Conservation (phyloP, 192 early-diverging fungal genomes). For the Umbelopsis ramanniana region DNA sequence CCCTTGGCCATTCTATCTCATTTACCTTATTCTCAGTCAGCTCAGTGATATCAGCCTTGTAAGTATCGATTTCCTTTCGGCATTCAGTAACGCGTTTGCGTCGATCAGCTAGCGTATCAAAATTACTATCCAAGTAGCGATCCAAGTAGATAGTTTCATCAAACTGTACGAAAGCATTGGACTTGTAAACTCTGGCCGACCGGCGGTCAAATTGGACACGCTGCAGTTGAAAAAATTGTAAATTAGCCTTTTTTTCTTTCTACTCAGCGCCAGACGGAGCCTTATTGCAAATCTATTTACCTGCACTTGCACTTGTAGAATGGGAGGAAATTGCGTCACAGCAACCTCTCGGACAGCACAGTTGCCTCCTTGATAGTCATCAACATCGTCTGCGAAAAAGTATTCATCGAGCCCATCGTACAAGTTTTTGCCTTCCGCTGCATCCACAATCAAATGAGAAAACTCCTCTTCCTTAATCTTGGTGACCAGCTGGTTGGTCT, state of each 20-base stretch:
- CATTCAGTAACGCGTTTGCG: slow-evolving; percentile 29
- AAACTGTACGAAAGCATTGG: slow-evolving; percentile 67
- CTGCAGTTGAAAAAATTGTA: slow-evolving; percentile 26
- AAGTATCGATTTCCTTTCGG: slow-evolving; percentile 37
- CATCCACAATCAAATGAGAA: slow-evolving; percentile 53
- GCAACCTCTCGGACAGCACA: slow-evolving; percentile 49
- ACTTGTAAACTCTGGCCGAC: slow-evolving; percentile 65
- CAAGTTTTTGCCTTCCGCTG: slow-evolving; percentile 46
- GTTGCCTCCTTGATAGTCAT: slow-evolving; percentile 37
- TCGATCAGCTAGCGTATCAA: slow-evolving; percentile 27
- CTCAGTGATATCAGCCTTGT: slow-evolving; percentile 36
- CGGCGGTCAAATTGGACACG: slow-evolving; percentile 69
- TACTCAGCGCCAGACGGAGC: no score
- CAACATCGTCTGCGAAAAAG: slow-evolving; percentile 49
- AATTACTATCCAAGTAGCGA: slow-evolving; percentile 51
- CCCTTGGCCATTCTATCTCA: neutral
- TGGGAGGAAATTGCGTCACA: slow-evolving; percentile 61
- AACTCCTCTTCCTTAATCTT: slow-evolving; percentile 52
- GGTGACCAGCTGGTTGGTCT: slow-evolving; percentile 37
- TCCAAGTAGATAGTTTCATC: slow-evolving; percentile 66
- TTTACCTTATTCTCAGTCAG: slow-evolving; percentile 26
- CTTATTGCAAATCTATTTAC: no score
- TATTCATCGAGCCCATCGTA: slow-evolving; percentile 65
- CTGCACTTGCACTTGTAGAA: slow-evolving; percentile 72
- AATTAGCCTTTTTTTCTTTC: no score